These are phyloP conservation scores for Komagataella ulmi DNA, from an alignment of 805 yeast species.

Conservation along the genomic window DNA sequence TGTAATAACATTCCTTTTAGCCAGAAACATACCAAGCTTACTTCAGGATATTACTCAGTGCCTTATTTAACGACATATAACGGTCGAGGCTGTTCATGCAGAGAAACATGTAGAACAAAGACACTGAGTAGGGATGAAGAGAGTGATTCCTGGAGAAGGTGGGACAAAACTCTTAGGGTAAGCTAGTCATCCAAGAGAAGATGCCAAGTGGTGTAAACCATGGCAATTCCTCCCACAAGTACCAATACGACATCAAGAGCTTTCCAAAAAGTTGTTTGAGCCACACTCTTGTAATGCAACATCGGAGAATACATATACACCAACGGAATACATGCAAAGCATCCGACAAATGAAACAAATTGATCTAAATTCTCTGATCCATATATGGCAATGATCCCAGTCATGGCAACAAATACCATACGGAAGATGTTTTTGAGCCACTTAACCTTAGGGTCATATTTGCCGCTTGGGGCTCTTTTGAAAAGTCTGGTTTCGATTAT, in stretches of 20 bases:
- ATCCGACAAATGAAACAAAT: slow-evolving; percentile 72
- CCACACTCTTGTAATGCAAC: slow-evolving; percentile 47
- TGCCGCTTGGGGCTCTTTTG: slow-evolving; percentile 39
- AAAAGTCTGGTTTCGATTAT: slow-evolving; percentile 55
- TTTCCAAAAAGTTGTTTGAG: slow-evolving; percentile 23
- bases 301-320: slow-evolving; percentile 81
- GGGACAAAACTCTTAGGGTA: not conserved
- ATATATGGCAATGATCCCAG: slow-evolving; percentile 45
- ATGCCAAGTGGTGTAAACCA: slow-evolving; percentile 58
- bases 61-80: not conserved
- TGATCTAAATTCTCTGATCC: slow-evolving; percentile 61
- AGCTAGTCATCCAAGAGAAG: slow-evolving; percentile 20
- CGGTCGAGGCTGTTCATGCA: not conserved
- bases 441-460: slow-evolving; percentile 33
- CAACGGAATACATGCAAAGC: slow-evolving; percentile 76
- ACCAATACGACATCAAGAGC: slow-evolving; percentile 34
- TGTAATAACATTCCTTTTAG: not conserved
- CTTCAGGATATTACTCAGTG: not conserved
- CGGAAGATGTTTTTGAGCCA: slow-evolving; percentile 59
- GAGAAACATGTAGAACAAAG: not conserved
- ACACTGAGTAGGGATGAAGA: not conserved
- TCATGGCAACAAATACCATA: slow-evolving; percentile 34
- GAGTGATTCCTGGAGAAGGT: not conserved
- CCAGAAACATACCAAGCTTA: not conserved
- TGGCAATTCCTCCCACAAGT: slow-evolving; percentile 42